These are phyloP conservation scores for Conticribra weissflogii DNA, from an alignment of 108 stramenopile species.

Conservation along the genomic window DNA sequence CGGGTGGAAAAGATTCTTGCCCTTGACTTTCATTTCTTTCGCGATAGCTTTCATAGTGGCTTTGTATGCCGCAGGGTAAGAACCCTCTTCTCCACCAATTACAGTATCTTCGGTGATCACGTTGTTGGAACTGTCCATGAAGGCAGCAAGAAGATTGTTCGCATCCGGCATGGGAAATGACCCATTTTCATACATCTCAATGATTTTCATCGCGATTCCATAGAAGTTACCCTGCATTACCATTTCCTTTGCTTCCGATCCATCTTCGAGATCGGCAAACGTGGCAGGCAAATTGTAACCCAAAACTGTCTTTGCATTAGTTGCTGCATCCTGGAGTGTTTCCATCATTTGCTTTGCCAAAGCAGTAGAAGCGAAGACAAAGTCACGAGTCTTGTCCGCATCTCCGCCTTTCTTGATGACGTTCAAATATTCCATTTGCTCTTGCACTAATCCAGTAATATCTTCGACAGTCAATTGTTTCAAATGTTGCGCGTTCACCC, in stretches of 20 bases:
- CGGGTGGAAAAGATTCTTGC: constrained; percentile 94
- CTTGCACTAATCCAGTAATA: constrained; percentile 68
- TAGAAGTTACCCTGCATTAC: constrained; percentile 85
- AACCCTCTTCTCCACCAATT: constrained; percentile 63
- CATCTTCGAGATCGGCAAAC: constrained; percentile 68
- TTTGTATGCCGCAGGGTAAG: constrained; percentile 70
- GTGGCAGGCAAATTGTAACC: constrained; percentile 76
- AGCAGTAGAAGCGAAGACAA: constrained; percentile 79
- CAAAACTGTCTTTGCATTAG: constrained; percentile 81
- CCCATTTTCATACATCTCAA: constrained; percentile 58
- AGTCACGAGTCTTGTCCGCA: constrained; percentile 43
- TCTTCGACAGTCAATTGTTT: constrained; percentile 74
- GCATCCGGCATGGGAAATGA: constrained; percentile 67
- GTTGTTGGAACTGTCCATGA: constrained; percentile 71
- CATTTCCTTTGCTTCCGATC: constrained; percentile 75
- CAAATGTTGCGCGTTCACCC: constrained; percentile 96
- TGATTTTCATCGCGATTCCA: constrained; percentile 53
- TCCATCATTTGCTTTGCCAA: constrained; percentile 92
- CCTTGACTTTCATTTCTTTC: constrained; percentile 85
- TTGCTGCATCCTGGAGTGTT: constrained; percentile 85
- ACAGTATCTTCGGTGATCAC: constrained; percentile 76
- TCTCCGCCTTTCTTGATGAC: constrained; percentile 60
- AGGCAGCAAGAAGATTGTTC: constrained; percentile 62
- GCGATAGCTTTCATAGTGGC: constrained; percentile 84
- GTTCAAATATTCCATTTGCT: constrained; percentile 65